Evolutionary conservation across 441 rosid genomes (phyloP).

Genomic region (Bocquillonia castaneifolia): DNA sequence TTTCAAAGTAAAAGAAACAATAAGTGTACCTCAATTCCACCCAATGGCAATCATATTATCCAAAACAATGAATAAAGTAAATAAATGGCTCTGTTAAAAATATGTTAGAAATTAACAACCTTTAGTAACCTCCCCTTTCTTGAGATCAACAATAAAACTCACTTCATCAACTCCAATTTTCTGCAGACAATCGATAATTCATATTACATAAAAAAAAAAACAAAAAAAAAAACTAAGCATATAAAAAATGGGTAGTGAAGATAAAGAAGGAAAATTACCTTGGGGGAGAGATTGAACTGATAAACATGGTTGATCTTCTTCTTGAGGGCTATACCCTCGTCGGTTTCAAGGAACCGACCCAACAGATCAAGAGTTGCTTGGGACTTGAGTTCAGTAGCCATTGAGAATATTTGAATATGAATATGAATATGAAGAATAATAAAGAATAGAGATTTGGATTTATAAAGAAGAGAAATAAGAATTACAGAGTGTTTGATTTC

Average conservation of each 20-base stretch:
- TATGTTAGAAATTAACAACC: slow-evolving; percentile 37
- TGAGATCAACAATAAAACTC: slow-evolving; percentile 65
- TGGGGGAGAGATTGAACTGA: slow-evolving; percentile 82
- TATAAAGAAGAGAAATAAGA: background rate
- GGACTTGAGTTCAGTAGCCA: slow-evolving; percentile 64
- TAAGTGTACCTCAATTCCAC: too few species aligned
- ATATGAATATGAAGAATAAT: background rate
- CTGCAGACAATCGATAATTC: slow-evolving; percentile 25
- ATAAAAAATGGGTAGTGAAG: too few species aligned
- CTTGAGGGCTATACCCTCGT: slow-evolving; percentile 51
- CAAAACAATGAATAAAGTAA: too few species aligned
- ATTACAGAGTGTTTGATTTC: too few species aligned
- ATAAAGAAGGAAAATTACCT: slow-evolving; percentile 31
- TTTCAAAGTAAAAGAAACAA: too few species aligned
- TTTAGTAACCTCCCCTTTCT: slow-evolving; percentile 80
- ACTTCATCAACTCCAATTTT: slow-evolving; percentile 89
- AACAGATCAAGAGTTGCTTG: slow-evolving; percentile 60
- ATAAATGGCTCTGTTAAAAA: too few species aligned
- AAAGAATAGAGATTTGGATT: background rate
- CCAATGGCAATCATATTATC: too few species aligned
- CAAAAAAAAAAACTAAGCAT: background rate
- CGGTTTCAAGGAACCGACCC: slow-evolving; percentile 63
- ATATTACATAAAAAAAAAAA: background rate
- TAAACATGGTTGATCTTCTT: slow-evolving; percentile 77
- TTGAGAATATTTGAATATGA: background rate